A percentile compares a stretch with the other conserved stretches of the same genome.
phyloP scores from a whole-genome alignment of 2,329 filamentous ascomycete species.

The Allantophomopsis lycopodina region DNA sequence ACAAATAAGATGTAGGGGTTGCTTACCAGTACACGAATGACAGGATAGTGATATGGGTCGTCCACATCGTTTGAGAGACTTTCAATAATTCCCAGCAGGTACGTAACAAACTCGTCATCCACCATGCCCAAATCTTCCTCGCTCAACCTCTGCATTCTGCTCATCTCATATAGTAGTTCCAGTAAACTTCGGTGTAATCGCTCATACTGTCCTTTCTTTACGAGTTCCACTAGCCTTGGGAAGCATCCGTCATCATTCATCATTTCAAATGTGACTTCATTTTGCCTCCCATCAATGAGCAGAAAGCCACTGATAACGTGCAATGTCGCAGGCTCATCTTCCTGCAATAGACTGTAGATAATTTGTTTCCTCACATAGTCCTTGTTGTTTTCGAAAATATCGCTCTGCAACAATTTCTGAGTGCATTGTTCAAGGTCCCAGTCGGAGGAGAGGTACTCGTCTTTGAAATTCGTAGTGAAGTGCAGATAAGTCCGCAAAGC shows the following conservation, averaged over 20 bases:
- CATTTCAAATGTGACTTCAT: conserved; percentile 68
- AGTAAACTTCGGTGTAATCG: conserved; percentile 69
- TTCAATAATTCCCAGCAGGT: conserved; percentile 81
- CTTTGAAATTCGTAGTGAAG: conserved; percentile 63
- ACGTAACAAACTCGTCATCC: conserved; percentile 68
- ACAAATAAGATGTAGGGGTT: neutral
- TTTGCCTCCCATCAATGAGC: conserved; percentile 69
- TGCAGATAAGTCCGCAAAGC: conserved; percentile 72
- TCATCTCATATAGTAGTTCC: conserved; percentile 93
- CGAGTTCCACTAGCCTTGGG: conserved; percentile 66
- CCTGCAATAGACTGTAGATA: conserved; percentile 79
- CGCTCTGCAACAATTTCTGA: conserved; percentile 62
- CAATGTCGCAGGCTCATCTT: conserved; percentile 70
- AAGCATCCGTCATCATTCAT: conserved; percentile 86
- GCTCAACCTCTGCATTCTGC: conserved; percentile 71
- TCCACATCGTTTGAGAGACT: conserved; percentile 72
- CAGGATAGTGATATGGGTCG: conserved; percentile 91
- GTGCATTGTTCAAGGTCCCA: conserved; percentile 72
- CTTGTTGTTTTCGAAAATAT: conserved; percentile 58
- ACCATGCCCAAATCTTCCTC: conserved; percentile 64
- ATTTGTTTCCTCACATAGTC: conserved; percentile 90
- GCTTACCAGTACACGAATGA: conserved; percentile 81
- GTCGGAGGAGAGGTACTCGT: conserved; percentile 61
- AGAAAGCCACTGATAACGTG: conserved; percentile 75
- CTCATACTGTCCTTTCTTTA: conserved; percentile 47